A percentile compares a stretch with the other conserved stretches of the same genome.
Evolutionary conservation across 2,329 filamentous ascomycete genomes (phyloP).

Genomic region (Colletotrichum gloeosporioides): DNA sequence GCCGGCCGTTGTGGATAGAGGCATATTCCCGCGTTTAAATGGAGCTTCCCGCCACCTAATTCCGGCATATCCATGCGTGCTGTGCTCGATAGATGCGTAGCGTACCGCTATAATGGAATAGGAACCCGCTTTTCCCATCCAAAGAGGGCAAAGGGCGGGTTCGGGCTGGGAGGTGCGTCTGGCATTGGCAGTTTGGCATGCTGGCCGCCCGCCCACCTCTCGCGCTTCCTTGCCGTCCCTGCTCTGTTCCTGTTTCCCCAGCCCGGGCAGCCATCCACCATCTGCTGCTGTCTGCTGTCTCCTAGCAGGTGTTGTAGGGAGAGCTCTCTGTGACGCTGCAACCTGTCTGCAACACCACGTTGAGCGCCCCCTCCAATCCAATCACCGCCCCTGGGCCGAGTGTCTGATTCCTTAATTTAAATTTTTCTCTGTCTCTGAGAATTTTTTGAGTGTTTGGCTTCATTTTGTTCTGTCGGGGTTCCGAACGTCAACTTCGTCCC

Average conservation of each 20-base stretch:
- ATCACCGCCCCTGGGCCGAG: neutral
- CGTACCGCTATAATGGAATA: neutral
- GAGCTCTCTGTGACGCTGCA: neutral
- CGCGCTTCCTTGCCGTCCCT: constrained; percentile 5
- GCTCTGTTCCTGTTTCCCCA: neutral
- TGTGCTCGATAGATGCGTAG: neutral
- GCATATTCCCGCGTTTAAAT: constrained; percentile 5
- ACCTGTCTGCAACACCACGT: constrained; percentile 3
- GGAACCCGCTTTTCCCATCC: neutral
- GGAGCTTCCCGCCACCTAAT: constrained; percentile 1
- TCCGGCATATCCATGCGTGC: constrained; percentile 15
- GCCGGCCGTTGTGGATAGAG: neutral
- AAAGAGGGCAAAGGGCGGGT: constrained; percentile 4
- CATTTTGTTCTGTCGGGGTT: neutral
- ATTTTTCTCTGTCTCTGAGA: neutral
- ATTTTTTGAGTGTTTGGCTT: neutral
- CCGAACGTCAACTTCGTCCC: neutral
- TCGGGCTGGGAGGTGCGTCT: neutral
- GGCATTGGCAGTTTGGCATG: neutral
- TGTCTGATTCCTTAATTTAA: neutral
- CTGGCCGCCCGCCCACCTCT: constrained; percentile 16
- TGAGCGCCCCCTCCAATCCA: neutral
- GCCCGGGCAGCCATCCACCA: neutral
- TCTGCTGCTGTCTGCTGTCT: neutral
- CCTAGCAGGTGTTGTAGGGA: neutral